A percentile compares a stretch with the other conserved stretches of the same genome.
Evolutionary conservation across 2,329 filamentous ascomycete species (phyloP).

Genomic region (Raffaelea arxii): DNA sequence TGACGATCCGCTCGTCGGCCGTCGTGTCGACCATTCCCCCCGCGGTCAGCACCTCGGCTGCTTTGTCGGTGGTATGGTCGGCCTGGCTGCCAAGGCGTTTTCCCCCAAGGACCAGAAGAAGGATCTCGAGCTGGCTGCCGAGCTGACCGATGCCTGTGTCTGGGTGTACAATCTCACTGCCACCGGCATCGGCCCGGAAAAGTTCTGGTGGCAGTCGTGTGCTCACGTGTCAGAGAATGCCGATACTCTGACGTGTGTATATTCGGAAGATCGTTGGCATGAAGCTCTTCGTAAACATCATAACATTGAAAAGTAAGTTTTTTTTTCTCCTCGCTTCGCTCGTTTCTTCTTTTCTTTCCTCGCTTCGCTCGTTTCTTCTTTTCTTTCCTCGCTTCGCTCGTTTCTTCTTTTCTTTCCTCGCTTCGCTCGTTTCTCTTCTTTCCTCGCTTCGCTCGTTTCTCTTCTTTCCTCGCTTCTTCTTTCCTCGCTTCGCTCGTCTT

Average conservation of each 20-base stretch:
- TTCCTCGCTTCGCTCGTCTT: neutral
- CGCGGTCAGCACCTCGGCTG: constrained; percentile 49
- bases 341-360: neutral
- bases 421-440: neutral
- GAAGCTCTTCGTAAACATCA: constrained; percentile 12
- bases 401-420: neutral
- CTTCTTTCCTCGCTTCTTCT: neutral
- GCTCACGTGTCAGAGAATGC: constrained; percentile 15
- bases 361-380: neutral
- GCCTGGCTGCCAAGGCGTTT: constrained; percentile 50
- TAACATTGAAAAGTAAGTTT: neutral
- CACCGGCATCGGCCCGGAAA: constrained; percentile 54
- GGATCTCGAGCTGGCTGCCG: constrained; percentile 47
- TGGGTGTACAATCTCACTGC: constrained; percentile 51
- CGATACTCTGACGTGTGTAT: constrained; percentile 15
- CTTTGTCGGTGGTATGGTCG: constrained; percentile 58
- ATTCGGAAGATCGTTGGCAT: constrained; percentile 17
- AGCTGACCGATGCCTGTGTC: constrained; percentile 54
- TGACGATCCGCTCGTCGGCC: constrained; percentile 14
- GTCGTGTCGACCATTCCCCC: constrained; percentile 18
- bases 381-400: neutral
- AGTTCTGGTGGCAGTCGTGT: constrained; percentile 37
- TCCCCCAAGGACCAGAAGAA: constrained; percentile 36
- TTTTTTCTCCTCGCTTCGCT: neutral
- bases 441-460: neutral